A percentile compares a stretch with the other conserved stretches of the same genome.
Evolutionary conservation across 805 yeast genomes (phyloP).

Genomic region (Blastobotrys terrestris): DNA sequence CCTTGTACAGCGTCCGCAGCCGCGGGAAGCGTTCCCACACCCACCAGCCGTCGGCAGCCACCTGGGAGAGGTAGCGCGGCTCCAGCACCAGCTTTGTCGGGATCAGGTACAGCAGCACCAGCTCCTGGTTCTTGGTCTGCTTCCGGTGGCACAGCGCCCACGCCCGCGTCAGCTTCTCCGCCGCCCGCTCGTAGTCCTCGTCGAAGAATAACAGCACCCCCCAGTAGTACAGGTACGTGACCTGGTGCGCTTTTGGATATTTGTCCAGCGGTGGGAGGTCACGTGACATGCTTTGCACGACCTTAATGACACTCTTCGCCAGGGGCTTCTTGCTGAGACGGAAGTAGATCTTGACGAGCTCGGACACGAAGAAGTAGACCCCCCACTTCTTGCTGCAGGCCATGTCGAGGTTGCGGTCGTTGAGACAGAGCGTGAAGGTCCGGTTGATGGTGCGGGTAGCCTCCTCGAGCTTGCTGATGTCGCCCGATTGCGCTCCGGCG

Average conservation of each 20-base stretch:
- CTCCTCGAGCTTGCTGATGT: conserved; percentile 34
- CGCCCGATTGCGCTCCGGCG: not conserved
- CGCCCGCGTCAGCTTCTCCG: conserved; percentile 48
- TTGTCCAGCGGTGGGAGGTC: conserved; percentile 46
- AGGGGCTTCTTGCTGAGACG: conserved; percentile 60
- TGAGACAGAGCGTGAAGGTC: conserved; percentile 69
- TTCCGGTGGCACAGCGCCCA: conserved; percentile 30
- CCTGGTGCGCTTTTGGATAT: conserved; percentile 47
- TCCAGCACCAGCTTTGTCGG: conserved; percentile 43
- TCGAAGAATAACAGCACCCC: conserved; percentile 64
- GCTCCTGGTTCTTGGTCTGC: conserved; percentile 33
- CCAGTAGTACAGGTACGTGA: conserved; percentile 61
- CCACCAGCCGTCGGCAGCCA: conserved; percentile 36
- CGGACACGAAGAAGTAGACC: conserved; percentile 64
- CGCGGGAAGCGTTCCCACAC: conserved; percentile 40
- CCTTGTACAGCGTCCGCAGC: conserved; percentile 38
- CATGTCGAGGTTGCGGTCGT: conserved; percentile 60
- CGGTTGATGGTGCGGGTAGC: conserved; percentile 63
- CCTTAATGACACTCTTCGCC: conserved; percentile 69
- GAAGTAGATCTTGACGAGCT: conserved; percentile 65
- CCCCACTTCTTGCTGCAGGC: conserved; percentile 50
- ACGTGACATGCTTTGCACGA: conserved; percentile 45
- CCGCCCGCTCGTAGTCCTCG: conserved; percentile 49
- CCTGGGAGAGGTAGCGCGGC: conserved; percentile 35
- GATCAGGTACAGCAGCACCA: conserved; percentile 51